phyloP scores from a whole-genome alignment of 805 yeast species.

The Teunomyces atbi region DNA sequence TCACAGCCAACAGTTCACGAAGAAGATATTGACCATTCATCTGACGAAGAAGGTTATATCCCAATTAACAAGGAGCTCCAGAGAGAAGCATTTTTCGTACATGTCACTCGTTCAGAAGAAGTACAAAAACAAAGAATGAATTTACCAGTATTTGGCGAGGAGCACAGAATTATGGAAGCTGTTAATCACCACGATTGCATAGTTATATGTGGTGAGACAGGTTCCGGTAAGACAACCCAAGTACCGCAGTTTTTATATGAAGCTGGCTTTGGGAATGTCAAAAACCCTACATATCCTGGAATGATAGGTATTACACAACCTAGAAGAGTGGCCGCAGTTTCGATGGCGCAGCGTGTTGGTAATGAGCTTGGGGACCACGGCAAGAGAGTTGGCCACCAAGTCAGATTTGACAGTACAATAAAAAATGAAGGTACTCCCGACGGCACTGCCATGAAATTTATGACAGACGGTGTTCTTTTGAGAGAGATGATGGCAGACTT shows the following conservation, averaged over 20 bases:
- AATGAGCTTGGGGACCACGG: conserved; percentile 74
- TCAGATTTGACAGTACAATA: conserved; percentile 72
- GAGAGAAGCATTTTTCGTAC: conserved; percentile 66
- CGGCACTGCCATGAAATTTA: conserved; percentile 74
- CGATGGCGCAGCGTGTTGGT: conserved; percentile 82
- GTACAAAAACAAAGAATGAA: conserved; percentile 67
- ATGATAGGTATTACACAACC: conserved; percentile 97
- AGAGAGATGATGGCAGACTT: conserved; percentile 93
- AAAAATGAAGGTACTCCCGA: conserved; percentile 44
- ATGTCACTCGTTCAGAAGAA: conserved; percentile 61
- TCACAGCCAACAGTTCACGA: conserved; percentile 51
- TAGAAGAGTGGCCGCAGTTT: conserved; percentile 89
- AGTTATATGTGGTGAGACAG: conserved; percentile 95
- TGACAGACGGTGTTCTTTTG: conserved; percentile 93
- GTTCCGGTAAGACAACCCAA: conserved; percentile 98
- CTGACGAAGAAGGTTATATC: conserved; percentile 58
- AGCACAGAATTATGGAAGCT: conserved; percentile 93
- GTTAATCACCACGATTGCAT: conserved; percentile 88
- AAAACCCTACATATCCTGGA: conserved; percentile 62
- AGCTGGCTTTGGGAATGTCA: conserved; percentile 80
- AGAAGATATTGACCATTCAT: conserved; percentile 72
- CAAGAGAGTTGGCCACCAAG: conserved; percentile 72
- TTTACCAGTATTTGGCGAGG: conserved; percentile 88
- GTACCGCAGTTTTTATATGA: conserved; percentile 95
- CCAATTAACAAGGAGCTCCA: conserved; percentile 53